Percentiles rank a stretch among this genome's conserved stretches.
These are phyloP conservation scores for Citeromyces nyonsensis DNA, from an alignment of 805 yeast species.

Conservation along the genomic window DNA sequence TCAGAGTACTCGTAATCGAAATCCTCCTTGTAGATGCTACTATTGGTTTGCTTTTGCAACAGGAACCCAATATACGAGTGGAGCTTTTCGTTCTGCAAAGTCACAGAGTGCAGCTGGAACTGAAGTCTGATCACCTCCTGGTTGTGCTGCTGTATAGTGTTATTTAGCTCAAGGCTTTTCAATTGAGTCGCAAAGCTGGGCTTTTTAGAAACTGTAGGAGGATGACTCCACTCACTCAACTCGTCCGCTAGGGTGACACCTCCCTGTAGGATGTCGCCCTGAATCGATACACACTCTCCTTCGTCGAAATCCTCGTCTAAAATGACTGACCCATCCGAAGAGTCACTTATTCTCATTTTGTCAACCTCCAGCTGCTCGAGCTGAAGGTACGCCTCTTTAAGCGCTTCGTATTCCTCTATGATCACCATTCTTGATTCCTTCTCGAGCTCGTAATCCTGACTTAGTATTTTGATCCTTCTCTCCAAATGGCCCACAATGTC, in stretches of 20 bases:
- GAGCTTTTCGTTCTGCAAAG: slow-evolving; percentile 38
- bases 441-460: slow-evolving; percentile 33
- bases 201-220: neutral
- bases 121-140: slow-evolving; percentile 34
- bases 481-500: too few species aligned
- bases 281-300: slow-evolving; percentile 2
- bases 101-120: slow-evolving; percentile 36
- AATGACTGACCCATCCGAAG: slow-evolving; percentile 2
- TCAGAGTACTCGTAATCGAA: slow-evolving; percentile 31
- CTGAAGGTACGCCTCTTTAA: slow-evolving; percentile 19
- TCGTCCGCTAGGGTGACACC: neutral
- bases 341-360: neutral
- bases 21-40: slow-evolving; percentile 8
- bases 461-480: slow-evolving; percentile 8
- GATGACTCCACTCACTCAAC: neutral
- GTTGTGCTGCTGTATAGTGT: slow-evolving; percentile 8
- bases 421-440: slow-evolving; percentile 32
- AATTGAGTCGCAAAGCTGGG: neutral
- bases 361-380: slow-evolving; percentile 8
- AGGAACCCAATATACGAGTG: slow-evolving; percentile 42
- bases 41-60: slow-evolving; percentile 27
- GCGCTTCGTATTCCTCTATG: slow-evolving; percentile 36
- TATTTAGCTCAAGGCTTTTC: slow-evolving; percentile 2
- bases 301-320: slow-evolving; percentile 8
- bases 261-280: neutral